Base-by-base conservation (phyloP, 1,139 yeast species). In the Geotrichum carabidarum region DNA sequence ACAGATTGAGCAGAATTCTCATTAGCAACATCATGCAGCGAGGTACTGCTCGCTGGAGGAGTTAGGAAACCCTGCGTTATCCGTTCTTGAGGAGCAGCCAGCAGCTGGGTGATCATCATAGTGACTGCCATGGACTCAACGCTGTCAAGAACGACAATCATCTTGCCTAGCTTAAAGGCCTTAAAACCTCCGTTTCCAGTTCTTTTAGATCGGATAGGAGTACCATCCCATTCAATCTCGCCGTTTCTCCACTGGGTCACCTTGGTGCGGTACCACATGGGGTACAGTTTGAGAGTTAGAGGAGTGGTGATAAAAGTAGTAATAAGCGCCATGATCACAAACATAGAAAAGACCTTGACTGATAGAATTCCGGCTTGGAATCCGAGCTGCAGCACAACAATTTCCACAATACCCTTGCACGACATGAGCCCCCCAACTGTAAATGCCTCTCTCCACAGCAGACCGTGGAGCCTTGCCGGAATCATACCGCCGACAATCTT, bases 391-490 rank as follows among this genome's bases (percentile, higher is more conserved):
- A 86, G 74, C 27, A 86, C 94, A 49, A 86, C 91, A 64, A 86
- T 59, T 46, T 63, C 66, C 35, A 85, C 91, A 60, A 85, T 84
- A 70, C 95, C 95, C 68, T 86, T 86, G 75, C 95, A 86, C 9
- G 91, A 84, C 93, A 86, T 86, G 62, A 86, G 75, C n/a, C 84
- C 79, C 53, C 94, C 94, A 37, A 85, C 91, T 0, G 90, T 77
- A 37, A 83, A 68, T 1, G 89, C 80, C 66, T 86, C 93, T 63
- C 89, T 78, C 84, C 86, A 83, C 50, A 76, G 74, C 50, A 86
- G 71, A 2, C 85, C 86, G 65, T 78, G 78, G 41, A 80, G 61
- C 61, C 76, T 81, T 1, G 90, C 84, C 43, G 85, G 83, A 8
- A 83, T 58, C 44, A 80, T 72, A 1, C 93, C 93, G 14, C 93